A percentile compares a stretch with the other conserved stretches of the same genome.
These are phyloP conservation scores for Stipa capillata DNA, from an alignment of 176 grass and related monocot genomes.

Conservation along the genomic window DNA sequence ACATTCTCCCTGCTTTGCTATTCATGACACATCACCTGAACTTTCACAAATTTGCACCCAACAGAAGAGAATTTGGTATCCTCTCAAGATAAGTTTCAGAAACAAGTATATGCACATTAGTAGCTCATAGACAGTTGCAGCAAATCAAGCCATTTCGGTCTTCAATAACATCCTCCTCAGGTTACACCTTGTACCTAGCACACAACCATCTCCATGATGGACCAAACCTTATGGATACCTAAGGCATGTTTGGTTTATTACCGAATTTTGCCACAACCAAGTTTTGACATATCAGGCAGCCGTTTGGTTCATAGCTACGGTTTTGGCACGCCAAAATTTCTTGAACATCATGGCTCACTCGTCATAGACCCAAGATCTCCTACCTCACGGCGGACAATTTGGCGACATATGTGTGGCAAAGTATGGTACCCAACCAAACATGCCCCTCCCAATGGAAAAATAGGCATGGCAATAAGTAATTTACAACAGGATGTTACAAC, in stretches of 20 bases:
- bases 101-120: background rate
- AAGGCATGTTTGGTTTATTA: background rate
- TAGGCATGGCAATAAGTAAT: background rate
- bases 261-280: background rate
- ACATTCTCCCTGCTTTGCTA: background rate
- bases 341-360: too few relatives aligned
- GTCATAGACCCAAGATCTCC: too few relatives aligned
- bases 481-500: background rate
- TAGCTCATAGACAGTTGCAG: background rate
- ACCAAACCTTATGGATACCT: background rate
- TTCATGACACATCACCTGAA: background rate
- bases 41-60: background rate
- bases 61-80: too few relatives aligned
- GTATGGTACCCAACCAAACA: background rate
- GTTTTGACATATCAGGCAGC: too few relatives aligned
- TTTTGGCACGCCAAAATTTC: too few relatives aligned
- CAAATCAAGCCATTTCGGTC: background rate
- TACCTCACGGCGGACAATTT: too few relatives aligned
- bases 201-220: background rate
- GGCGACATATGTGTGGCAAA: background rate
- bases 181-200: background rate
- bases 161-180: background rate
- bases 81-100: background rate
- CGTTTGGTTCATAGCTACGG: too few relatives aligned
- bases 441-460: background rate